Evolutionary conservation across 2,329 filamentous ascomycete genomes (phyloP).

Genomic region (Fusarium papillatum): DNA sequence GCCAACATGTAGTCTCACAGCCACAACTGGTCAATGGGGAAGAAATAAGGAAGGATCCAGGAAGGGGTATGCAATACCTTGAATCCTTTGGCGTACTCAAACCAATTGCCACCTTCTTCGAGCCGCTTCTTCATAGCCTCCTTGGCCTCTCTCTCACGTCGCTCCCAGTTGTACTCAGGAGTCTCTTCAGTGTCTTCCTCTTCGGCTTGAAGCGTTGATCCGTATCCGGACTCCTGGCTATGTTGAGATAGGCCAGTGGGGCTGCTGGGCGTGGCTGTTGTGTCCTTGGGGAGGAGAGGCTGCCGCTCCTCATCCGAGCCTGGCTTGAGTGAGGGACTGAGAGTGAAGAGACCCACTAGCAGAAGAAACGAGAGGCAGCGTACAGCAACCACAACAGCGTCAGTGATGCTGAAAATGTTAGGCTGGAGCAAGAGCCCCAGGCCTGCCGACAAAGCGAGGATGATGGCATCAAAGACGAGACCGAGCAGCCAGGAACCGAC

Average conservation of each 20-base stretch:
- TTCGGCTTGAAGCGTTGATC: constrained; percentile 53
- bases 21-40: not conserved
- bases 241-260: constrained; percentile 32
- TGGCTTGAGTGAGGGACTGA: constrained; percentile 32
- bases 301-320: constrained; percentile 69
- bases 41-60: not conserved
- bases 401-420: constrained; percentile 39
- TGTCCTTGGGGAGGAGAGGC: constrained; percentile 62
- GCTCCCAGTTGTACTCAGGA: constrained; percentile 68
- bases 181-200: constrained; percentile 54
- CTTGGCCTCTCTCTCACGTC: constrained; percentile 64
- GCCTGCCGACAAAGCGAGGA: constrained; percentile 50
- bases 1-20: too few relatives aligned
- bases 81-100: constrained; percentile 82
- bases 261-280: constrained; percentile 36
- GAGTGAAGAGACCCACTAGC: constrained; percentile 29
- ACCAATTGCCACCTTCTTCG: constrained; percentile 82
- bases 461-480: constrained; percentile 66
- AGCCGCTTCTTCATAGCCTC: constrained; percentile 76
- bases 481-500: constrained; percentile 73
- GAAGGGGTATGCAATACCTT: constrained; percentile 54
- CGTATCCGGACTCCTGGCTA: constrained; percentile 53
- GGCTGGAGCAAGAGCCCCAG: constrained; percentile 9
- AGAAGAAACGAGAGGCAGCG: constrained; percentile 37
- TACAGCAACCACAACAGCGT: constrained; percentile 33